A percentile compares a stretch with the other conserved stretches of the same genome.
Conservation (phyloP, 441 rosid species). For the Adansonia madagascariensis region DNA sequence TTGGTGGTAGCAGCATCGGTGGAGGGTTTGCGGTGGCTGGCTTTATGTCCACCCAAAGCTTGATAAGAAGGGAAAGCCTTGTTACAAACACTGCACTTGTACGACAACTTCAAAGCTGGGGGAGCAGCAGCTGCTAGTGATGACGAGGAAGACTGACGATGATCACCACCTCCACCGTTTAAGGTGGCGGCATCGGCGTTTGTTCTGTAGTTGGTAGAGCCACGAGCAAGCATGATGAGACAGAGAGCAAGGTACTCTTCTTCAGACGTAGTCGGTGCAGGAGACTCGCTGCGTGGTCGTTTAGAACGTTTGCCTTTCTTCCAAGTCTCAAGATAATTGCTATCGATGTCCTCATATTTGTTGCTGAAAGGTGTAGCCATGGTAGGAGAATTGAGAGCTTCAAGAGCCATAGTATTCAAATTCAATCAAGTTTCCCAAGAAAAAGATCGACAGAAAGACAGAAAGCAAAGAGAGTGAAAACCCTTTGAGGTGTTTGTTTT, state of each 20-base stretch:
- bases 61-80: constrained; percentile 84
- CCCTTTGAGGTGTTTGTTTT: neutral
- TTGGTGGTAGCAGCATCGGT: constrained; percentile 29
- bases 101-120: constrained; percentile 28
- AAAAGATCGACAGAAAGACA: constrained; percentile 18
- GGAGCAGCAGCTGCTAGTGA: constrained; percentile 27
- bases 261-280: constrained; percentile 37
- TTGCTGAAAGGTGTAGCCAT: constrained; percentile 41
- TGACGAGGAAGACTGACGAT: neutral
- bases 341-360: constrained; percentile 37
- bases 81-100: constrained; percentile 76
- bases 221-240: constrained; percentile 59
- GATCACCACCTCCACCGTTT: neutral
- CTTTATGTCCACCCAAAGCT: constrained; percentile 94
- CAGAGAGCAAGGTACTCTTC: constrained; percentile 60
- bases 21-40: constrained; percentile 70
- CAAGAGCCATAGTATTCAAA: constrained; percentile 36
- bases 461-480: neutral
- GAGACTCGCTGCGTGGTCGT: constrained; percentile 42
- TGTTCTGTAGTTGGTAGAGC: constrained; percentile 14
- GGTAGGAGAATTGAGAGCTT: constrained; percentile 68
- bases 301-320: constrained; percentile 41
- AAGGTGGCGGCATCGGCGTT: neutral
- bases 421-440: neutral
- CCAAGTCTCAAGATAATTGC: constrained; percentile 24